A percentile compares a stretch with the other conserved stretches of the same genome.
These are phyloP conservation scores for Scutellaria baicalensis DNA, from an alignment of 257 asterid species.

Conservation along the genomic window DNA sequence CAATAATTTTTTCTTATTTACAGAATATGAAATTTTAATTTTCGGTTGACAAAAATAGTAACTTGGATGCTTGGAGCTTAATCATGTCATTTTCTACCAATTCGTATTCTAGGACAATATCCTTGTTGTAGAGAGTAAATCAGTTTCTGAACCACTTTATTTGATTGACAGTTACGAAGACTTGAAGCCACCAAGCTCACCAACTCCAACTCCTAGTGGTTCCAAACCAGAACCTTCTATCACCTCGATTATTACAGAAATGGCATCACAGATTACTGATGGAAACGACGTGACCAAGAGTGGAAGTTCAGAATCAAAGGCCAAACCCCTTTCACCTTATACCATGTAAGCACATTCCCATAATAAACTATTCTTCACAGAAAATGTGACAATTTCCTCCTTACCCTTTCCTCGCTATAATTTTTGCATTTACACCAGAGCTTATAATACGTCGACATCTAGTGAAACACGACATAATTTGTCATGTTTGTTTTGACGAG, in stretches of 20 bases:
- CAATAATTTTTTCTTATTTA: too few species aligned
- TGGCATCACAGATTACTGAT: too few species aligned
- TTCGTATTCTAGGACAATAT: too few species aligned
- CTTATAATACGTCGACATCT: background rate
- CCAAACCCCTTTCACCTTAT: conserved; percentile 52
- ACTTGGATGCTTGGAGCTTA: too few species aligned
- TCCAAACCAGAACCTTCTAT: too few species aligned
- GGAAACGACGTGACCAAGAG: too few species aligned
- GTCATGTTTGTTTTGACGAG: background rate
- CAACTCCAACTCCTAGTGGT: conserved; percentile 47
- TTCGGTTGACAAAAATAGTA: too few species aligned
- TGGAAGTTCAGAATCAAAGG: conserved; percentile 16
- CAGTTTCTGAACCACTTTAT: too few species aligned
- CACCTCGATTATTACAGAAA: too few species aligned
- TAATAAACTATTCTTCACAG: background rate
- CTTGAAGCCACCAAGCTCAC: conserved; percentile 49
- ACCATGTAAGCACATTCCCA: conserved; percentile 37
- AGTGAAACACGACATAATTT: background rate
- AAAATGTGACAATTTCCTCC: background rate
- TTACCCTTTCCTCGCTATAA: background rate
- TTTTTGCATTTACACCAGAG: background rate
- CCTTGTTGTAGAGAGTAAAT: background rate
- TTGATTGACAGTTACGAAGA: conserved; percentile 35
- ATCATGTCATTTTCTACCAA: too few species aligned
- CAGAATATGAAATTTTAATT: too few species aligned